Base-by-base conservation (phyloP, 305 asterid species). In the Euphrasia arctica region DNA sequence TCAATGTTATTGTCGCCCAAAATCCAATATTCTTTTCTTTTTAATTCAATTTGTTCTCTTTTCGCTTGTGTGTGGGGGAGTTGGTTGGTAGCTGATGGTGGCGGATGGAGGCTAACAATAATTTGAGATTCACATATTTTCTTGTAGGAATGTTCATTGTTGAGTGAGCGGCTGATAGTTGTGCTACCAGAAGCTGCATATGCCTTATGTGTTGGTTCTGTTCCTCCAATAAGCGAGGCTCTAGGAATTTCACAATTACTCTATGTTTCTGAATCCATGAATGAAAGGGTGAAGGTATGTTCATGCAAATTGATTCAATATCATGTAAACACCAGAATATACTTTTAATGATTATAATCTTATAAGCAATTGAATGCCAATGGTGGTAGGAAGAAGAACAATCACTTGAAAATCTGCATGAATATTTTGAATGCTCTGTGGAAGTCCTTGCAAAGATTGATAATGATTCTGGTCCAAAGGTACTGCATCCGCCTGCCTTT, bases 121-220 rank as follows among this genome's bases (percentile, higher is more conserved):
- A 58, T 67, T 49, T 72, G 48, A 60, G 63, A 48, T 45, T 52
- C 54, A 41, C 51, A 47, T 56, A 13, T 67, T 32, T 66, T 68
- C 36, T 51, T 70, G 64, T 72, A 92, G 98, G 91, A 85, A 74
- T 66, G 70, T 68, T 78, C 78, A 42, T 65, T 72, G 32, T 74
- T 89, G 79, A 83, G 85, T 73, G 92, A 85, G 78, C 89, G 66
- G 61, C 73, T 81, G 76, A 85, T 84, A 70, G 78, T 77, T 60
- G 48, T 78, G 75, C 68, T 87, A 63, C 97, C 98, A 6, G 75
- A 82, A 66, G 87, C 98, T 69, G 80, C 82, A 32, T 87, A 77
- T 83, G 91, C 90, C 55, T 87, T 92, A 34, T 84, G 85, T 85
- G 76, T 74, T 75, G 98, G 97, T 80, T 83, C 79, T 80, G 75